Conservation (phyloP, 2,329 filamentous ascomycete species). For the Hypoxylon sp. region DNA sequence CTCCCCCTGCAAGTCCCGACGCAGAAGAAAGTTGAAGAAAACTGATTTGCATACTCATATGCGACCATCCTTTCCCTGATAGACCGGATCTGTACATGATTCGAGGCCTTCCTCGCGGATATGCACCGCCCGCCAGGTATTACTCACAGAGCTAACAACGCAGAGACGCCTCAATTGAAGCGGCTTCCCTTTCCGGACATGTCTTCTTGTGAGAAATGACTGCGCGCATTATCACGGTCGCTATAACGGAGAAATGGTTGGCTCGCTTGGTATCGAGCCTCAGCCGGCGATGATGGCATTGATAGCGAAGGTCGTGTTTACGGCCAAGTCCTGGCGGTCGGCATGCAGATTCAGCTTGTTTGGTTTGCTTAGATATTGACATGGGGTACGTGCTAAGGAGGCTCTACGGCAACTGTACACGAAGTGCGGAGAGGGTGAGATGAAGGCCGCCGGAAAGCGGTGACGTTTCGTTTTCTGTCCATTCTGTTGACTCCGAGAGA, state of each 20-base stretch:
- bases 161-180: background rate
- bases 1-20: constrained; percentile 13
- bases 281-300: constrained; percentile 23
- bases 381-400: constrained; percentile 23
- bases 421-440: constrained; percentile 3
- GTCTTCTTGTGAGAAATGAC: constrained; percentile 11
- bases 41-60: constrained; percentile 33
- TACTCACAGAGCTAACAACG: constrained; percentile 17
- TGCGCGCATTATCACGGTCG: constrained; percentile 31
- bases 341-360: constrained; percentile 22
- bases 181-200: constrained; percentile 32
- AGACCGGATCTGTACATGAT: constrained; percentile 37
- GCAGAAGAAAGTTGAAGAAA: constrained; percentile 24
- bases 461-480: constrained; percentile 4
- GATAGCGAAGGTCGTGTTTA: constrained; percentile 10
- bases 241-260: constrained; percentile 22
- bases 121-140: constrained; percentile 9
- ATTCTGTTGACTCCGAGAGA: background rate
- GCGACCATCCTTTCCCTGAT: constrained; percentile 21
- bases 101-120: constrained; percentile 30
- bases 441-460: background rate
- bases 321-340: constrained; percentile 16
- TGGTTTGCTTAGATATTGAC: constrained; percentile 11
- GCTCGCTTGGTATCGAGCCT: constrained; percentile 30
- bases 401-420: constrained; percentile 13